Evolutionary conservation across 73 alveolate species (phyloP), one percentile per base, ranked within the genome.

Genomic region (Effrenium voratum): DNA sequence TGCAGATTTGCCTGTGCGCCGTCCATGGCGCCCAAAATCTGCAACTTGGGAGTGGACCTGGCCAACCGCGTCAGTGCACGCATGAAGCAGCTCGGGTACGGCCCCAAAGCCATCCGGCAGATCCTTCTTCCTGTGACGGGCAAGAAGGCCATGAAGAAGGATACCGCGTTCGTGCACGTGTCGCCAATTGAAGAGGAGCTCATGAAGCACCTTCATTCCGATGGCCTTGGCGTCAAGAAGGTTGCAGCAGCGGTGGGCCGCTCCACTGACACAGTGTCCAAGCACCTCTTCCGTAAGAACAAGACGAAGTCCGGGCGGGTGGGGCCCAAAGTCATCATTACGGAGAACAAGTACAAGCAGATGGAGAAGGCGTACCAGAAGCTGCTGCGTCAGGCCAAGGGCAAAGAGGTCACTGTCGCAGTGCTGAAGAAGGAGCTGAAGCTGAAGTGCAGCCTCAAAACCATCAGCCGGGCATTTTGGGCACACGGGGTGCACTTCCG

Each of bases 361-460:
- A 79, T 79, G 45, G 30, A 45, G 41, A 79, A 79, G 32, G 90
- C 70, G 2, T 46, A 79, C 70, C 44, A 79, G 30, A 30, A 36
- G n/a, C 44, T 79, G 28, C 90, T 79, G n/a, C 70, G 40, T 5
- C 12, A 63, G 77, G 43, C 77, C 43, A 55, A 41, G 2, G 86
- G 86, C 59, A 76, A 76, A 59, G 86, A 76, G 40, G 52, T 82
- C 92, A 47, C 92, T n/a, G 75, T 49, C 50, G 57, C 45, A 52
- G 4, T 24, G 75, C 72, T 47, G 28, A 82, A 47, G 92, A 46
- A 82, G 6, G 50, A 47, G 38, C 2, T 50, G 75, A 82, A 82
- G 76, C 72, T 47, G 38, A 46, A 82, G 55, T 47, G 75, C 68
- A 82, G 92, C 32, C 36, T 2, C 40, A 82, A 82, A 24, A n/a